Conservation (phyloP, 2,329 filamentous ascomycete genomes). For the Aurifilum marmelostoma region DNA sequence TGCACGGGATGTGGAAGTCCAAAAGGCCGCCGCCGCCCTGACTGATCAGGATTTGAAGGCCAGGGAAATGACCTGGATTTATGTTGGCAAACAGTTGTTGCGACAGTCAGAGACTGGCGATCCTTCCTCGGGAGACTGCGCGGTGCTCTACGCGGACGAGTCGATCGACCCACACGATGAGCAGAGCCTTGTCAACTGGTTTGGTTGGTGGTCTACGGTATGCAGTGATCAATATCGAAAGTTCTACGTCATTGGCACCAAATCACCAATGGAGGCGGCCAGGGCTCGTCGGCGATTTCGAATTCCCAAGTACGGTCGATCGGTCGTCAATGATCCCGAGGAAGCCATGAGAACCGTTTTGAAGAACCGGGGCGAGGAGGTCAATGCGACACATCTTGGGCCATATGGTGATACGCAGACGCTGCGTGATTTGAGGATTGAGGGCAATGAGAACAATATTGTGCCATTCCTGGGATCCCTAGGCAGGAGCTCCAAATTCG, state of each 20-base stretch:
- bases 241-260: slow-evolving; percentile 60
- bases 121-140: slow-evolving; percentile 39
- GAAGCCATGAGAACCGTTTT: slow-evolving; percentile 32
- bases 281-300: slow-evolving; percentile 34
- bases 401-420: background rate
- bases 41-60: slow-evolving; percentile 25
- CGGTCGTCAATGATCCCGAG: slow-evolving; percentile 45
- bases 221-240: slow-evolving; percentile 56
- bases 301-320: slow-evolving; percentile 42
- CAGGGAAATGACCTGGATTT: slow-evolving; percentile 18
- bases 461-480: slow-evolving; percentile 18
- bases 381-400: slow-evolving; percentile 12
- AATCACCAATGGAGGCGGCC: slow-evolving; percentile 31
- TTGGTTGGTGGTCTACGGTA: slow-evolving; percentile 59
- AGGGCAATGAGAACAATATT: slow-evolving; percentile 15
- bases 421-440: slow-evolving; percentile 15
- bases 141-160: slow-evolving; percentile 51
- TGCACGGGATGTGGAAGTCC: slow-evolving; percentile 16
- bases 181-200: slow-evolving; percentile 65
- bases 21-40: slow-evolving; percentile 16
- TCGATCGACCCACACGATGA: slow-evolving; percentile 62
- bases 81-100: slow-evolving; percentile 27
- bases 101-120: slow-evolving; percentile 25
- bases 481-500: slow-evolving; percentile 29
- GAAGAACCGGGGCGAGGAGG: slow-evolving; percentile 28